These are phyloP conservation scores for Nidula microcarpa DNA, from an alignment of 768 basidiomycete species.

Conservation along the genomic window DNA sequence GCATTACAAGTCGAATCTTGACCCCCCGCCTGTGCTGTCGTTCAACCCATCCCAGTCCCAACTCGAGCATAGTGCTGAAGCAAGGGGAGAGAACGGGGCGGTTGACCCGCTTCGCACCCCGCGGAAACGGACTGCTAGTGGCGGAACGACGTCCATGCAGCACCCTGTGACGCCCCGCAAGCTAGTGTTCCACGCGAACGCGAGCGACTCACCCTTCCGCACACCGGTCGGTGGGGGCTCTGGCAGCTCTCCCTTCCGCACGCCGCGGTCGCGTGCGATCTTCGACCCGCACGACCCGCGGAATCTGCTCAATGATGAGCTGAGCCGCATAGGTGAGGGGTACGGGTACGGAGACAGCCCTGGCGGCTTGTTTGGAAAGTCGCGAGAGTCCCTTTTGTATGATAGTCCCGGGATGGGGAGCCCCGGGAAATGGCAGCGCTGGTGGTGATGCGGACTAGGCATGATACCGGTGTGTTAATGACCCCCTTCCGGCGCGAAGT, in stretches of 20 bases:
- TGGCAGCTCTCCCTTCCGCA: conserved; percentile 34
- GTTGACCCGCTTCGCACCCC: conserved; percentile 34
- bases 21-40: conserved; percentile 50
- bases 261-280: conserved; percentile 47
- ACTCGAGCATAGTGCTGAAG: conserved; percentile 17
- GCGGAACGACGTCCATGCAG: conserved; percentile 9
- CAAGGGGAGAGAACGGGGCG: conserved; percentile 8
- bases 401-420: conserved; percentile 68
- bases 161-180: conserved; percentile 35
- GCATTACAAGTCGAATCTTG: conserved; percentile 67
- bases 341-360: conserved; percentile 55
- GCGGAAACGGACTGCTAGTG: conserved; percentile 24
- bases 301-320: conserved; percentile 67
- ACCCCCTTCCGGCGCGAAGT: too few species aligned
- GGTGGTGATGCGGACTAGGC: conserved; percentile 34
- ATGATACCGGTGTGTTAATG: too few species aligned
- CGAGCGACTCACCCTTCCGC: conserved; percentile 35
- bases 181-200: conserved; percentile 30
- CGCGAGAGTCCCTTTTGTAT: conserved; percentile 53
- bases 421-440: conserved; percentile 49
- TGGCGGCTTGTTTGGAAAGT: conserved; percentile 61
- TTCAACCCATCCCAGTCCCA: conserved; percentile 8
- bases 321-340: conserved; percentile 47
- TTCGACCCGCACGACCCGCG: conserved; percentile 75
- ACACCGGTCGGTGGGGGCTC: conserved; percentile 16